Evolutionary conservation across 208 protist genomes (phyloP).

Genomic region (Wallacemonas collosoma): DNA sequence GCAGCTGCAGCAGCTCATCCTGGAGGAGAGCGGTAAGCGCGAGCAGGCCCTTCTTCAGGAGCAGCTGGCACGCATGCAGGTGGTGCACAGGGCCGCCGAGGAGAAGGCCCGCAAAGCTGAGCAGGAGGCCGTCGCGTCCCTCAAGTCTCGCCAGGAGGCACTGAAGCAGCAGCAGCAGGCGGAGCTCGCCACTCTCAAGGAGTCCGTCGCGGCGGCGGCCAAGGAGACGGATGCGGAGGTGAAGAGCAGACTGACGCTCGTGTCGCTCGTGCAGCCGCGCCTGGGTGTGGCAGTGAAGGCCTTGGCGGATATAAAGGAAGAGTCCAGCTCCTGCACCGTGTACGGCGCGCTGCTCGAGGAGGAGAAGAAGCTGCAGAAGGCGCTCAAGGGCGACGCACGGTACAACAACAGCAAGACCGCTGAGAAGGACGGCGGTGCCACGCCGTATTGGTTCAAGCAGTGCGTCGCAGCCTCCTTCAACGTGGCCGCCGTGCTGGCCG

Average conservation of each 20-base stretch:
- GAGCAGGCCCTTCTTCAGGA: conserved; percentile 56
- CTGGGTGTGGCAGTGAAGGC: conserved; percentile 38
- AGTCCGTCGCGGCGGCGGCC: conserved; percentile 26
- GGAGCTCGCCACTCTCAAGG: conserved; percentile 46
- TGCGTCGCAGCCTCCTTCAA: conserved; percentile 72
- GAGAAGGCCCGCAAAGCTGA: conserved; percentile 47
- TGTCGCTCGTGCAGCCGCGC: conserved; percentile 61
- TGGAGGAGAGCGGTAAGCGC: conserved; percentile 50
- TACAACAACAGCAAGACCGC: conserved; percentile 58
- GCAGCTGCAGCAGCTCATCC: conserved; percentile 51
- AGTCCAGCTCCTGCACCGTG: conserved; percentile 36
- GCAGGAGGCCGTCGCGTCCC: conserved; percentile 23
- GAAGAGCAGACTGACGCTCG: conserved; percentile 40
- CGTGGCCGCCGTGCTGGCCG: conserved; percentile 51
- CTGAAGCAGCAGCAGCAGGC: conserved; percentile 58
- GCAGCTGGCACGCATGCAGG: conserved; percentile 32
- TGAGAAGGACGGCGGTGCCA: conserved; percentile 42
- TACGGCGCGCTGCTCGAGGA: conserved; percentile 71
- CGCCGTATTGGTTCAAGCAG: conserved; percentile 58
- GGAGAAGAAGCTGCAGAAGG: conserved; percentile 57
- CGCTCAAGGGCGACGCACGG: conserved; percentile 54
- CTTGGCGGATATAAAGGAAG: conserved; percentile 52
- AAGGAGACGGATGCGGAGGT: conserved; percentile 61
- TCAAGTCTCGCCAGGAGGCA: conserved; percentile 46
- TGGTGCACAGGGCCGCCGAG: conserved; percentile 53